Percentiles rank a stretch among this genome's conserved stretches.
These are phyloP conservation scores for Neurospora sublineolata DNA, from an alignment of 495 filamentous ascomycete genomes.

Conservation along the genomic window DNA sequence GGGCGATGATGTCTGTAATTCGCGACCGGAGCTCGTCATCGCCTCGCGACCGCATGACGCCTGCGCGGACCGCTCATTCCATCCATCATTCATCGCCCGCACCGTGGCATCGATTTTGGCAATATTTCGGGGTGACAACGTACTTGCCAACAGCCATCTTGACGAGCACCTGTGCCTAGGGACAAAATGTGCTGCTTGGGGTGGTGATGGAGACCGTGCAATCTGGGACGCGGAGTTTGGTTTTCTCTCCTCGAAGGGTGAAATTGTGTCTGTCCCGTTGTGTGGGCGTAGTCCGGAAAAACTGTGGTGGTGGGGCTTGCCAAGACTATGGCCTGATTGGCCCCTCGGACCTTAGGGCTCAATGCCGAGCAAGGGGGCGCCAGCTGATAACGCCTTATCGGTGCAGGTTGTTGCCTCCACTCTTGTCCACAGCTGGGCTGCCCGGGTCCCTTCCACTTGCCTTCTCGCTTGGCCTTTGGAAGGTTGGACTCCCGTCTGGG, in stretches of 20 bases:
- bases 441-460: neutral
- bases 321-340: conserved; percentile 10
- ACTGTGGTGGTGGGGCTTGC: conserved; percentile 19
- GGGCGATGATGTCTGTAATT: conserved; percentile 7
- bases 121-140: conserved; percentile 28
- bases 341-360: conserved; percentile 23
- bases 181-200: conserved; percentile 21
- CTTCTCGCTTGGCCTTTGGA: neutral
- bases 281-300: conserved; percentile 26
- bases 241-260: conserved; percentile 19
- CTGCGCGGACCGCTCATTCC: neutral
- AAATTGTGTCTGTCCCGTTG: conserved; percentile 26
- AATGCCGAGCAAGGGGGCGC: neutral
- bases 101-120: conserved; percentile 2
- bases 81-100: conserved; percentile 1
- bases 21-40: conserved; percentile 1
- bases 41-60: neutral
- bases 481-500: neutral
- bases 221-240: conserved; percentile 24
- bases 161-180: conserved; percentile 36
- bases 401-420: neutral
- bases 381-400: neutral
- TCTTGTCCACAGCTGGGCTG: neutral
- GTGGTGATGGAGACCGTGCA: conserved; percentile 26
- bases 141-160: conserved; percentile 92